These are phyloP conservation scores for Xylaria sp. DNA, from an alignment of 2,329 filamentous ascomycete genomes.

Conservation along the genomic window DNA sequence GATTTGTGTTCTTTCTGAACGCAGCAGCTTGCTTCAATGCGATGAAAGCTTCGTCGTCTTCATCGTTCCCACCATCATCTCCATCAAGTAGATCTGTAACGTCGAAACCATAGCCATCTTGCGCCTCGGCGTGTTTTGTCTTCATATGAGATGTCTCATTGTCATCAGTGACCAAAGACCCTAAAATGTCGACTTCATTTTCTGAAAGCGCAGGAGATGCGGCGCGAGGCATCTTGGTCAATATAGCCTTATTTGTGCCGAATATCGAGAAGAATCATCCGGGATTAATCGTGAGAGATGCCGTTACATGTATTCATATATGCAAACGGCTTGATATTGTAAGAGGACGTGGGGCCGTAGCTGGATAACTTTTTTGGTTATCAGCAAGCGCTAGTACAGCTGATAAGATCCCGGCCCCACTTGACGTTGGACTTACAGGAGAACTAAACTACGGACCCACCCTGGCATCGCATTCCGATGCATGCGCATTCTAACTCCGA, in stretches of 20 bases:
- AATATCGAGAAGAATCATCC: neutral
- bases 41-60: conserved; percentile 89
- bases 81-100: conserved; percentile 70
- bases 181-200: conserved; percentile 90
- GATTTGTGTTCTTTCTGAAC: conserved; percentile 83
- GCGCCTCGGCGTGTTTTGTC: conserved; percentile 50
- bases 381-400: conserved; percentile 23
- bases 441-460: conserved; percentile 9
- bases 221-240: conserved; percentile 72
- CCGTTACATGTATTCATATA: neutral
- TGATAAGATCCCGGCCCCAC: conserved; percentile 37
- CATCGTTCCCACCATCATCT: conserved; percentile 64
- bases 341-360: conserved; percentile 2
- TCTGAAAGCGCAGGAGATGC: conserved; percentile 87
- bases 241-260: neutral
- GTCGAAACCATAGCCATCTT: conserved; percentile 63
- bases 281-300: neutral
- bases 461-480: conserved; percentile 19
- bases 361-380: conserved; percentile 39
- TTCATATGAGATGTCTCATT: conserved; percentile 59
- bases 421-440: conserved; percentile 14
- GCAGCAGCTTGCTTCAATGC: conserved; percentile 86
- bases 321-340: conserved; percentile 10
- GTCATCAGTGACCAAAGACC: conserved; percentile 75
- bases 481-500: conserved; percentile 1